Base-by-base conservation (phyloP, 306 rosid species). In the Prunus davidiana region DNA sequence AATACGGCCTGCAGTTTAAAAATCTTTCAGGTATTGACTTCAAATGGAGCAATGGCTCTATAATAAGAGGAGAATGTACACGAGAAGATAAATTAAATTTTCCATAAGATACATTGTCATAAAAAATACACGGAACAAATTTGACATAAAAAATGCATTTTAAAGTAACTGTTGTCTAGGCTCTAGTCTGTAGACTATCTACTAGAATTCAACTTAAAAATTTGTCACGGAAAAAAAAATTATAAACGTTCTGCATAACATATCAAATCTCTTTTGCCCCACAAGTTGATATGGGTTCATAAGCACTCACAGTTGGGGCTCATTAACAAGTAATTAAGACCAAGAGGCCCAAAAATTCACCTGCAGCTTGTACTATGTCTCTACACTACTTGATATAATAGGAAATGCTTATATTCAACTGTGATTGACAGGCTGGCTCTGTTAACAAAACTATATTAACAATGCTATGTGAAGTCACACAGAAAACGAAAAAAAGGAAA, bases 1-100 rank as follows among this genome's bases (percentile, higher is more conserved):
- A 86, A 28, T 19, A 78, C 73, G 41, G 84, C 60, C 98, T 91
- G 94, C 89, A 91, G 49, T 82, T 27, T 74, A 84, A 28, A 56
- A 10, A 73, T 74, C 5, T 46, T 49, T 57, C 12, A 62, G 3
- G 34, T 49, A 50, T 27, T 27, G 50, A 41, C 24, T 14, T 38
- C 43, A 38, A 30, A 51, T 67, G 67, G 52, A n/a, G 69, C 66
- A 49, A 76, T 24, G 72, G 41, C 69, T 18, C 14, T 76, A 12
- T 12, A 50, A 75, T 24, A 58, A 66, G 64, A 64, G 68, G 49
- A 6, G 43, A 24, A n/a, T 30, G 58, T 52, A 75, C 67, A 80
- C 46, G 67, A 62, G 41, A 68, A 41, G 38, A 27, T 47, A 22
- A 81, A 45, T 51, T 19, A 67, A 10, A 0, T 24, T 61, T 69